Evolutionary conservation across 202 grass and related monocot species (phyloP).

Genomic region (Carex arenaria): DNA sequence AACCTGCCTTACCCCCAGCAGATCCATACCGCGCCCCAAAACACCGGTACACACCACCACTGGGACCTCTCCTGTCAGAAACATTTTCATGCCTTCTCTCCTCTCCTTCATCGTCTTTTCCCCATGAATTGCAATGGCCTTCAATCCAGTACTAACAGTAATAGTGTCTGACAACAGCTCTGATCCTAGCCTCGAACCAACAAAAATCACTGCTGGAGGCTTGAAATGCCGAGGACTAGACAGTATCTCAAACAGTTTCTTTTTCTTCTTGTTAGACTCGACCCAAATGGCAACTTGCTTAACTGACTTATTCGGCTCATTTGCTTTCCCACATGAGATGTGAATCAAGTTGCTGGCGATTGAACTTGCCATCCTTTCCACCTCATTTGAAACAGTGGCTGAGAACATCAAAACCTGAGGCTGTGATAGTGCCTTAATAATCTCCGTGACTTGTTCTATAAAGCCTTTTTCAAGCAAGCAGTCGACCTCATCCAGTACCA

Average conservation of each 20-base stretch:
- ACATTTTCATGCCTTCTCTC: constrained; percentile 77
- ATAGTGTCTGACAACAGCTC: constrained; percentile 86
- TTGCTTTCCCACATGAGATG: constrained; percentile 61
- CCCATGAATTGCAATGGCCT: constrained; percentile 79
- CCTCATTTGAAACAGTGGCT: constrained; percentile 58
- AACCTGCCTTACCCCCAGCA: constrained; percentile 70
- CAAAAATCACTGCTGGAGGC: constrained; percentile 81
- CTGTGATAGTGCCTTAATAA: constrained; percentile 44
- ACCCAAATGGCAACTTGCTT: constrained; percentile 93
- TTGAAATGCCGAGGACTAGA: constrained; percentile 75
- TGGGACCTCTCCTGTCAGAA: constrained; percentile 71
- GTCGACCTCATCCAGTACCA: constrained; percentile 76
- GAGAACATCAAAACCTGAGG: constrained; percentile 68
- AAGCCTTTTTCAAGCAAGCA: constrained; percentile 36
- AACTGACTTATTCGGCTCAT: constrained; percentile 62
- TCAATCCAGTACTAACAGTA: constrained; percentile 60
- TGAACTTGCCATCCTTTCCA: constrained; percentile 58
- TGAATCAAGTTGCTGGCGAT: constrained; percentile 51
- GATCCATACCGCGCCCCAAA: constrained; percentile 81
- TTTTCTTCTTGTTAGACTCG: constrained; percentile 91
- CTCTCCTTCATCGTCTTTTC: constrained; percentile 90
- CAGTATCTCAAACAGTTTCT: constrained; percentile 90
- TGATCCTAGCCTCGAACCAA: constrained; percentile 70
- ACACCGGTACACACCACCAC: constrained; percentile 75
- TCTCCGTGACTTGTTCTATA: constrained; percentile 44